A percentile compares a stretch with the other conserved stretches of the same genome.
phyloP scores from a whole-genome alignment of 148 eudicot genomes.

The Fallopia convolvulus region DNA sequence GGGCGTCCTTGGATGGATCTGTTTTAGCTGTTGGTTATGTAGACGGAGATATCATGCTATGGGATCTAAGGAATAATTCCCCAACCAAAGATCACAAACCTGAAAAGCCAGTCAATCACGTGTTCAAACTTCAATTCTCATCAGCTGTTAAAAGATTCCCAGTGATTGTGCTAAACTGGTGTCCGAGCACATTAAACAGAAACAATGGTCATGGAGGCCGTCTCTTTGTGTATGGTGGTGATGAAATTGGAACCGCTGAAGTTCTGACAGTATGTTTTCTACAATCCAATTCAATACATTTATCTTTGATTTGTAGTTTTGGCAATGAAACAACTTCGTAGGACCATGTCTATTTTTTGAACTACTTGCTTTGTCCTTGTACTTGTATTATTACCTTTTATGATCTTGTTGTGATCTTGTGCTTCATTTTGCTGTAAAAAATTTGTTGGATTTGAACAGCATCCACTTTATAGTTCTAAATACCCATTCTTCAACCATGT shows the following conservation, averaged over 20 bases:
- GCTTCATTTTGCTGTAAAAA: neutral
- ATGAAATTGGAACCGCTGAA: conserved; percentile 89
- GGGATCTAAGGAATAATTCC: conserved; percentile 47
- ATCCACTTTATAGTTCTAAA: neutral
- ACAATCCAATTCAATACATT: neutral
- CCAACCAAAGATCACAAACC: conserved; percentile 31
- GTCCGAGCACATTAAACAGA: conserved; percentile 26
- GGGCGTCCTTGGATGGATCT: conserved; percentile 94
- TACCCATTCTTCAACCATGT: neutral
- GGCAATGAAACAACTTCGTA: neutral
- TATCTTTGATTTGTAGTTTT: neutral
- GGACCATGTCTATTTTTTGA: neutral
- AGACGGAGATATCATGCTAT: conserved; percentile 92
- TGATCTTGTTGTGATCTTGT: neutral
- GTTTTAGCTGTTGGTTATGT: conserved; percentile 88
- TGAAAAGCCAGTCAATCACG: conserved; percentile 42
- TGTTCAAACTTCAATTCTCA: conserved; percentile 66
- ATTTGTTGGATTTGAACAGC: neutral
- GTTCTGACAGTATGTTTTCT: conserved; percentile 70
- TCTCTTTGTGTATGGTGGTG: conserved; percentile 94
- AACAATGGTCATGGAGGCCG: conserved; percentile 41
- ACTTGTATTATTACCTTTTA: neutral
- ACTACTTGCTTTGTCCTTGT: neutral
- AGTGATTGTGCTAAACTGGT: conserved; percentile 84
- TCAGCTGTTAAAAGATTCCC: conserved; percentile 75